A percentile compares a stretch with the other conserved stretches of the same genome.
These are phyloP conservation scores for Copromyces sp. DNA, from an alignment of 495 filamentous ascomycete genomes.

Conservation along the genomic window DNA sequence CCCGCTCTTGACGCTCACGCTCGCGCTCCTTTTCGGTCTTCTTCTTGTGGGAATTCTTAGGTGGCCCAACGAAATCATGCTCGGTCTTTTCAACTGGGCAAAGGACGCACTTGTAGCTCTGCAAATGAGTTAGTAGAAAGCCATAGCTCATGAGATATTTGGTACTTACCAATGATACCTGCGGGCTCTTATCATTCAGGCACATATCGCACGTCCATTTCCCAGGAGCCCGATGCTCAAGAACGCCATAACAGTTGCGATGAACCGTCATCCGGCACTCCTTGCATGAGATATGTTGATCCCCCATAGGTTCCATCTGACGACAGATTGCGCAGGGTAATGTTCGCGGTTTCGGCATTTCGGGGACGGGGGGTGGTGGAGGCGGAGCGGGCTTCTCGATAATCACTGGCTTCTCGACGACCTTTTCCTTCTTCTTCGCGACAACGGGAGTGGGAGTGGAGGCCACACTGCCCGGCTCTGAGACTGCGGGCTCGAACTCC, in stretches of 20 bases:
- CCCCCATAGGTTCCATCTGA: constrained; percentile 57
- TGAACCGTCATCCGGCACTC: constrained; percentile 93
- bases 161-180: constrained; percentile 66
- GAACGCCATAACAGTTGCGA: constrained; percentile 80
- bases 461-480: constrained; percentile 17
- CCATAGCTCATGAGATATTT: neutral
- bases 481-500: constrained; percentile 40
- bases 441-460: constrained; percentile 11
- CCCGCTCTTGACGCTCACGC: constrained; percentile 74
- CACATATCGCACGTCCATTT: constrained; percentile 98
- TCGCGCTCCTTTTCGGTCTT: constrained; percentile 88
- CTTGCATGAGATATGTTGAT: constrained; percentile 64
- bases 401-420: constrained; percentile 31
- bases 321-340: constrained; percentile 81
- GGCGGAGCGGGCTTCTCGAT: constrained; percentile 19
- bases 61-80: constrained; percentile 74
- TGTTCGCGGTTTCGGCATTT: constrained; percentile 63
- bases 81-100: constrained; percentile 71
- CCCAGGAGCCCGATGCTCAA: constrained; percentile 52
- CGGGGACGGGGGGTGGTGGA: constrained; percentile 48
- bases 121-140: constrained; percentile 19
- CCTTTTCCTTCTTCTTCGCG: constrained; percentile 61
- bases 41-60: constrained; percentile 70
- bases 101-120: constrained; percentile 84
- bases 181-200: constrained; percentile 78